These are phyloP conservation scores for Sphaerobolus stellatus DNA, from an alignment of 1,284 basidiomycete species.

Conservation along the genomic window DNA sequence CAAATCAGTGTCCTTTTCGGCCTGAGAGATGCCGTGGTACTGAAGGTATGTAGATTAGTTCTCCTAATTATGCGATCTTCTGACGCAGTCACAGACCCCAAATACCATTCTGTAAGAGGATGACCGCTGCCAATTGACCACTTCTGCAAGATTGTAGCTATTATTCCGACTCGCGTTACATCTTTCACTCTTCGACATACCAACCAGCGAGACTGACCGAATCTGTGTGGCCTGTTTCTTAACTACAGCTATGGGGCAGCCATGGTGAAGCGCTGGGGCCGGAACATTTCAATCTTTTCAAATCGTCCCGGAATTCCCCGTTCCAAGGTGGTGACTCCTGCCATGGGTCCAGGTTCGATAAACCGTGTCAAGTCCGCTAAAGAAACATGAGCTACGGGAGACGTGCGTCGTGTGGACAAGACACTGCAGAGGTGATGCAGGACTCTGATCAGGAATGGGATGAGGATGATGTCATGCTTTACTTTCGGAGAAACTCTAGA, in stretches of 20 bases:
- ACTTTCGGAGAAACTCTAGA: background rate
- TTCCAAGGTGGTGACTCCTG: background rate
- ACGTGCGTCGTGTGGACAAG: background rate
- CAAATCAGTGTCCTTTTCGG: background rate
- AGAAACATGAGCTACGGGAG: background rate
- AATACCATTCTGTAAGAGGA: background rate
- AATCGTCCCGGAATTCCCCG: background rate
- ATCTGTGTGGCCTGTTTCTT: background rate
- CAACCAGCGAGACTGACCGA: background rate
- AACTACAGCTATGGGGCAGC: background rate
- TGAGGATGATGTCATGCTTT: background rate
- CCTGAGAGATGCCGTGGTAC: background rate
- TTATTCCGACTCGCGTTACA: background rate
- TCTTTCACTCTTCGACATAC: background rate
- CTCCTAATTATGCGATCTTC: background rate
- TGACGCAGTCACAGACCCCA: background rate
- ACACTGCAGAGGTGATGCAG: background rate
- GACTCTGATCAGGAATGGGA: background rate
- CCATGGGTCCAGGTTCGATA: background rate
- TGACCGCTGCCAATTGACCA: background rate
- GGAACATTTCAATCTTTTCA: background rate
- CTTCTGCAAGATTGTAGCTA: background rate
- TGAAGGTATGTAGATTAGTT: background rate
- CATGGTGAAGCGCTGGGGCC: background rate
- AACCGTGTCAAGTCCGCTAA: background rate